Conservation (phyloP, 257 asterid species). For the Lycium barbarum region DNA sequence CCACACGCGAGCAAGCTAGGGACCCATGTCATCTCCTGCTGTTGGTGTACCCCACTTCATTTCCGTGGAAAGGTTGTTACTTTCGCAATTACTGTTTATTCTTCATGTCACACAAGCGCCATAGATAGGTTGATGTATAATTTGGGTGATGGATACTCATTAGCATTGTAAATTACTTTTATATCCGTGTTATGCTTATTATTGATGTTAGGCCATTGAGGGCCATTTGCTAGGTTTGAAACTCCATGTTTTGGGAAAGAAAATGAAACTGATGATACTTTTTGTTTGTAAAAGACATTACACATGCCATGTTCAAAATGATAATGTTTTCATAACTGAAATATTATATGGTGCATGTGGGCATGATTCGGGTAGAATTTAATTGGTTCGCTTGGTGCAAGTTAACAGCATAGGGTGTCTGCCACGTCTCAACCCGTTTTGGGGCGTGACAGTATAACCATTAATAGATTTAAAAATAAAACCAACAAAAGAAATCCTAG, state of each 20-base stretch:
- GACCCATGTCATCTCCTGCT: not conserved
- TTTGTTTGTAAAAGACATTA: not conserved
- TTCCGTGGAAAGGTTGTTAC: not conserved
- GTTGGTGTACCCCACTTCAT: not conserved
- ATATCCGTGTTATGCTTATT: not conserved
- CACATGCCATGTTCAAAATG: not conserved
- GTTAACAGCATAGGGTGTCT: not conserved
- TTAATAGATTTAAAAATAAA: not conserved
- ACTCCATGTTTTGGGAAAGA: not conserved
- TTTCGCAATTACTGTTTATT: not conserved
- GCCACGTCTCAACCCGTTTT: not conserved
- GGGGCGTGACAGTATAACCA: not conserved
- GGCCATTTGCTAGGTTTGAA: not conserved
- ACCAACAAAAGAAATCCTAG: slow-evolving; percentile 14
- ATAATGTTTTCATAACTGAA: not conserved
- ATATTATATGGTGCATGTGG: not conserved
- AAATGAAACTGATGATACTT: slow-evolving; percentile 16
- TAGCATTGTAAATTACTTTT: not conserved
- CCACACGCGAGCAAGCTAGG: not conserved
- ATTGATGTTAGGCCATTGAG: not conserved
- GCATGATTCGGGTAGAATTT: slow-evolving; percentile 14
- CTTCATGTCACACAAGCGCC: not conserved
- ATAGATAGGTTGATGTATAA: not conserved
- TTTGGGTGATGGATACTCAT: not conserved
- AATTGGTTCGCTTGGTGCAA: not conserved